Conservation (phyloP, 176 grass and related monocot genomes). For the Phoenix roebelenii region DNA sequence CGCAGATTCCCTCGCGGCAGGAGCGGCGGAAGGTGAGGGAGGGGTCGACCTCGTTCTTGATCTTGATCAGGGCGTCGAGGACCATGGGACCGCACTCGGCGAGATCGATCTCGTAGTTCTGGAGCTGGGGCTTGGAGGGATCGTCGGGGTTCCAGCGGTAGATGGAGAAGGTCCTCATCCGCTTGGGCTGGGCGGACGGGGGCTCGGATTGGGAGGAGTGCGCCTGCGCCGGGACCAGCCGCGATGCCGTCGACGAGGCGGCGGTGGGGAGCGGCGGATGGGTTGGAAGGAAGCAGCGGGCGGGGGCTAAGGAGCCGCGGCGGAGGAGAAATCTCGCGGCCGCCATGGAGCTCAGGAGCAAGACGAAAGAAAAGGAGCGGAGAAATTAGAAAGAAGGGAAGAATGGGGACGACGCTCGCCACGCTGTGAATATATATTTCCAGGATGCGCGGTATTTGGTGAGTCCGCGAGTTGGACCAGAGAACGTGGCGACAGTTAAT, state of each 20-base stretch:
- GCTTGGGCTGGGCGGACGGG: slow-evolving; percentile 6
- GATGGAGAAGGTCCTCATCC: slow-evolving; percentile 87
- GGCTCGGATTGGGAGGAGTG: not conserved
- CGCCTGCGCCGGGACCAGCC: not conserved
- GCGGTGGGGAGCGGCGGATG: slow-evolving; percentile 6
- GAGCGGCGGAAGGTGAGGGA: too few relatives aligned
- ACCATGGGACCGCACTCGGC: slow-evolving; percentile 12
- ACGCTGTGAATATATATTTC: too few relatives aligned
- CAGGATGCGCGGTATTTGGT: too few relatives aligned
- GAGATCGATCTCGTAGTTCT: too few relatives aligned
- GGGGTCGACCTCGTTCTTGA: slow-evolving; percentile 15
- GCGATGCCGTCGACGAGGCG: not conserved
- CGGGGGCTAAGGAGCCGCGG: slow-evolving; percentile 13
- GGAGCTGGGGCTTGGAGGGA: slow-evolving; percentile 10
- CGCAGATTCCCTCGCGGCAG: too few relatives aligned
- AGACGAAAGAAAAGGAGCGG: too few relatives aligned
- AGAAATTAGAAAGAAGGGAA: too few relatives aligned
- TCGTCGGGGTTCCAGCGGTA: slow-evolving; percentile 93
- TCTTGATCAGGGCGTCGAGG: slow-evolving; percentile 19
- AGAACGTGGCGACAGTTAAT: too few relatives aligned
- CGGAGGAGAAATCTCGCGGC: too few relatives aligned
- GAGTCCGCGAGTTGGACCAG: too few relatives aligned
- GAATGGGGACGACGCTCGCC: too few relatives aligned
- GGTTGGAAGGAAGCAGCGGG: slow-evolving; percentile 44
- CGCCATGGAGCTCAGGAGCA: slow-evolving; percentile 16